Percentiles rank a stretch among this genome's conserved stretches.
Conservation (phyloP, 2,329 filamentous ascomycete genomes). For the Mollisiaceae sp. region DNA sequence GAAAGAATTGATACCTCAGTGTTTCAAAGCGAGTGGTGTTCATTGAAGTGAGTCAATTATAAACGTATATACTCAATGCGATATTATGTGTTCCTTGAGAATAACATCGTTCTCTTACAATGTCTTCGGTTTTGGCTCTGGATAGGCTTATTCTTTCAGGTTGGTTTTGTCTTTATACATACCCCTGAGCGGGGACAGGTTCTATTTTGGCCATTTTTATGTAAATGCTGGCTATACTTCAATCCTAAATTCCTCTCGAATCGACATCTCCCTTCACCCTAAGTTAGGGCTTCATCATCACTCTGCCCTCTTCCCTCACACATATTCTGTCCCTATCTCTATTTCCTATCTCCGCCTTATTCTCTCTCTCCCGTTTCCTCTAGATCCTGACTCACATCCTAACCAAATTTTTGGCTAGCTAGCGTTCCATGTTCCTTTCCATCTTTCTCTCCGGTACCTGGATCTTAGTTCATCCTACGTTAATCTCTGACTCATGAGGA, state of each 20-base stretch:
- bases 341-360: neutral
- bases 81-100: neutral
- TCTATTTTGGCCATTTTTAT: neutral
- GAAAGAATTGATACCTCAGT: conserved; percentile 6
- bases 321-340: neutral
- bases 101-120: neutral
- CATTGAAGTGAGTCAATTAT: neutral
- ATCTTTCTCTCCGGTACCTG: too few relatives aligned
- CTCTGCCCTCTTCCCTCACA: neutral
- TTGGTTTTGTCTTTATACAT: too few relatives aligned
- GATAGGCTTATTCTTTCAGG: neutral
- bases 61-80: neutral
- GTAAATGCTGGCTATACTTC: neutral
- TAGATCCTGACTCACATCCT: conserved; percentile 2
- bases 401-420: neutral
- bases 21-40: neutral
- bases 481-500: too few relatives aligned
- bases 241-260: neutral
- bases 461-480: too few relatives aligned
- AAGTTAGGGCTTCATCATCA: neutral
- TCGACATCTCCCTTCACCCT: neutral
- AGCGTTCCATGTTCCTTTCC: neutral
- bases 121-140: neutral
- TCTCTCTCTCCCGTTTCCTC: neutral
- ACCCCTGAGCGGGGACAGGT: too few relatives aligned